Evolutionary conservation across 164 flowering plant species (phyloP).

Genomic region (Cinnamomum micranthum): DNA sequence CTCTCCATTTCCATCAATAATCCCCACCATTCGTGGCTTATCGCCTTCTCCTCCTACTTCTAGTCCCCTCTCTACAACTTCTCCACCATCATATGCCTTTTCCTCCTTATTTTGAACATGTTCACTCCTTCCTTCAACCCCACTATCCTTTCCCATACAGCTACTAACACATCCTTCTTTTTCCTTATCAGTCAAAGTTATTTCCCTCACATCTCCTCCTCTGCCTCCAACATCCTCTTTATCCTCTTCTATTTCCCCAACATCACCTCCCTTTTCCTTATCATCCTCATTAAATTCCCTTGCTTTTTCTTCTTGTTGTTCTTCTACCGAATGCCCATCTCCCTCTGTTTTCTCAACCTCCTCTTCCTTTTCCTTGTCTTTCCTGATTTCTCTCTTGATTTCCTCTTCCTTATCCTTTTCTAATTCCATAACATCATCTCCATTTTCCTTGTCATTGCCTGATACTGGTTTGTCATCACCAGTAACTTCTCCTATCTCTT

Average conservation of each 20-base stretch:
- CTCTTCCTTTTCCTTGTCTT: not conserved
- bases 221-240: slow-evolving; percentile 7
- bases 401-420: slow-evolving; percentile 5
- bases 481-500: not conserved
- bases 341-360: not conserved
- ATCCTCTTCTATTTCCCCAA: not conserved
- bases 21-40: not conserved
- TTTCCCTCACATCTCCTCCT: not conserved
- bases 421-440: not conserved
- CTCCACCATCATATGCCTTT: not conserved
- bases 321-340: not conserved
- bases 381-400: not conserved
- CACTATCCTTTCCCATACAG: not conserved
- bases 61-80: not conserved
- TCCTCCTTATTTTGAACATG: no score
- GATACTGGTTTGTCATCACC: not conserved
- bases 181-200: slow-evolving; percentile 5
- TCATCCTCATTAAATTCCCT: not conserved
- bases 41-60: not conserved
- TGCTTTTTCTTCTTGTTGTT: not conserved
- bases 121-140: not conserved
- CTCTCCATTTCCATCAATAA: not conserved
- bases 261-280: not conserved
- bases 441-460: not conserved
- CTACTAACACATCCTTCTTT: slow-evolving; percentile 11